A percentile compares a stretch with the other conserved stretches of the same genome.
Evolutionary conservation across 768 basidiomycete genomes (phyloP).

Genomic region (Auricularia sp.): DNA sequence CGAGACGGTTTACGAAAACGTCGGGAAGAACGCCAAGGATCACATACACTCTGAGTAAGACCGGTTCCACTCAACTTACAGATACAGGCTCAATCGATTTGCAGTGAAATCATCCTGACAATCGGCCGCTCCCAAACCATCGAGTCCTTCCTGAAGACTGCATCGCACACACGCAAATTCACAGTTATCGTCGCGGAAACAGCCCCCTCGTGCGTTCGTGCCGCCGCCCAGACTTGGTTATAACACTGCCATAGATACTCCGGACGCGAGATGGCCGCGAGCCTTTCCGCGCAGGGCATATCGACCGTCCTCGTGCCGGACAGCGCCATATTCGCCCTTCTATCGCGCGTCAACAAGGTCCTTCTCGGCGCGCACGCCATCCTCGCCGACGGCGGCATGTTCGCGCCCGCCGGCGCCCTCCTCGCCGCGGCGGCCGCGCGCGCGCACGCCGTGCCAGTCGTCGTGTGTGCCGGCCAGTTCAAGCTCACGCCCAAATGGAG

Average conservation of each 20-base stretch:
- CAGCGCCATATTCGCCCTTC: slow-evolving; percentile 88
- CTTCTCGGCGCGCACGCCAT: slow-evolving; percentile 92
- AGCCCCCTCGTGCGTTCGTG: slow-evolving; percentile 59
- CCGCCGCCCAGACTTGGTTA: slow-evolving; percentile 21
- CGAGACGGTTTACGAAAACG: slow-evolving; percentile 90
- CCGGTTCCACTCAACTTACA: slow-evolving; percentile 5
- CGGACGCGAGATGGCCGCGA: slow-evolving; percentile 75
- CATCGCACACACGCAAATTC: slow-evolving; percentile 81
- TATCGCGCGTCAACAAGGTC: slow-evolving; percentile 96
- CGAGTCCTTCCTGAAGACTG: slow-evolving; percentile 85
- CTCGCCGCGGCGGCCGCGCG: slow-evolving; percentile 80
- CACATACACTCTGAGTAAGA: slow-evolving; percentile 97
- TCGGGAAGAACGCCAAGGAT: slow-evolving; percentile 88
- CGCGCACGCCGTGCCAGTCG: slow-evolving; percentile 83
- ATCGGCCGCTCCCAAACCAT: slow-evolving; percentile 93
- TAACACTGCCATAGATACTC: slow-evolving; percentile 19
- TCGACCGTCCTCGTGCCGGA: slow-evolving; percentile 97
- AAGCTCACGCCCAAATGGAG: slow-evolving; percentile 91
- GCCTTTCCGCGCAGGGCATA: slow-evolving; percentile 70
- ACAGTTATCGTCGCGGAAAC: slow-evolving; percentile 96
- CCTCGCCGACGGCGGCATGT: slow-evolving; percentile 93
- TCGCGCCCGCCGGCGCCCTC: slow-evolving; percentile 76
- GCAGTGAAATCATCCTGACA: slow-evolving; percentile 87
- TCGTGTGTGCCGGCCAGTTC: slow-evolving; percentile 92
- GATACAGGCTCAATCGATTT: slow-evolving; percentile 3